A percentile compares a stretch with the other conserved stretches of the same genome.
These are phyloP conservation scores for Globisporangium nodosum DNA, from an alignment of 352 stramenopile genomes.

Conservation along the genomic window DNA sequence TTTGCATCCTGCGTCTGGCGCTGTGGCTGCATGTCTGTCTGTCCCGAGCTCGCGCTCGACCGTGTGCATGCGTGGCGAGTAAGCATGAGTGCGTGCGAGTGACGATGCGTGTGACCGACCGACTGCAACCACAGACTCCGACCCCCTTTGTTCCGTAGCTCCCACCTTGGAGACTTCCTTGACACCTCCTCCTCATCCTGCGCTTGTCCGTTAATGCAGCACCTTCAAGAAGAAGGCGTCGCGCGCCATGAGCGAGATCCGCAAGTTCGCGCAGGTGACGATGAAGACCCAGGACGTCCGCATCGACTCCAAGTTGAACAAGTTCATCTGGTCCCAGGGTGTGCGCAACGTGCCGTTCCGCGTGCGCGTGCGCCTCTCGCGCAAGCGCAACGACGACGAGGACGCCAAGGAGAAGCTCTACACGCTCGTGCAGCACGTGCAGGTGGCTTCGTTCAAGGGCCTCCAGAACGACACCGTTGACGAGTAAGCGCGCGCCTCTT, in stretches of 20 bases:
- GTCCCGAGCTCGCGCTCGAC: not conserved
- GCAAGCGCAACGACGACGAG: constrained; percentile 99
- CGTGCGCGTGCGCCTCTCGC: constrained; percentile 96
- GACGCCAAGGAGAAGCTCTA: constrained; percentile 99
- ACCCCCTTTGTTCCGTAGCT: constrained; percentile 52
- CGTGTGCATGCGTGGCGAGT: not conserved
- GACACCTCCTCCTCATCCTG: constrained; percentile 24
- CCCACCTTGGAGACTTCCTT: constrained; percentile 87
- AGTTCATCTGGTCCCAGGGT: constrained; percentile 97
- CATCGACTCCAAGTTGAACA: constrained; percentile 96
- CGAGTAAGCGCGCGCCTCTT: constrained; percentile 46
- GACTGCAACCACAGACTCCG: constrained; percentile 5
- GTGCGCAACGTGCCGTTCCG: constrained; percentile 97
- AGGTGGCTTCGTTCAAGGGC: constrained; percentile 95
- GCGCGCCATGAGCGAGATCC: constrained; percentile 96
- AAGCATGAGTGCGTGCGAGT: constrained; percentile 1
- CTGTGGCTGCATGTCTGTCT: constrained; percentile 1
- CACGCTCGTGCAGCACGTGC: constrained; percentile 97
- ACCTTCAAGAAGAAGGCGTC: constrained; percentile 98
- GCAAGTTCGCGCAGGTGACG: constrained; percentile 95
- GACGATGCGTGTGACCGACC: not conserved
- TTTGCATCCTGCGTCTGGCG: constrained; percentile 9
- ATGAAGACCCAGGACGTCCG: constrained; percentile 98
- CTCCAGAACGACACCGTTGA: constrained; percentile 96
- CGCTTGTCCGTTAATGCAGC: constrained; percentile 26